Evolutionary conservation across 2,329 filamentous ascomycete species (phyloP).

Genomic region (Geoglossum cookeanum): DNA sequence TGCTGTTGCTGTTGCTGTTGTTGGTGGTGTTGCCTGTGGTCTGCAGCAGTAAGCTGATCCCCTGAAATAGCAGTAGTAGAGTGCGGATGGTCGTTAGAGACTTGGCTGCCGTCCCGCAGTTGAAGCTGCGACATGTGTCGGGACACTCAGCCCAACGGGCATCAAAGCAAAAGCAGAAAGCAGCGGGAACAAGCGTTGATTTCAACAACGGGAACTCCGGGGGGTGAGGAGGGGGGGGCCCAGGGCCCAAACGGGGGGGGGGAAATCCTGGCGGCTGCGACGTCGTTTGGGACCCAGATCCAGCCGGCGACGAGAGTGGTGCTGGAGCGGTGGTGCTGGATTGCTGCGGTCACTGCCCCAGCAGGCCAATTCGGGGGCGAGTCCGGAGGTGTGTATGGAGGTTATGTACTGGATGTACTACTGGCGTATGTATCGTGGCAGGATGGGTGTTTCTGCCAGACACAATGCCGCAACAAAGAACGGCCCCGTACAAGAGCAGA

Average conservation of each 20-base stretch:
- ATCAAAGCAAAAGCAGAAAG: background rate
- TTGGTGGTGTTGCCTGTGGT: background rate
- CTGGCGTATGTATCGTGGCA: no score
- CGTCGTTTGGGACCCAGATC: background rate
- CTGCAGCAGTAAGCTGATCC: background rate
- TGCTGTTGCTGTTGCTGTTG: no score
- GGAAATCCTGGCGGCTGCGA: background rate
- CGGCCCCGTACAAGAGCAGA: no score
- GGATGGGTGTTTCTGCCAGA: no score
- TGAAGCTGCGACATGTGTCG: slow-evolving; percentile 1
- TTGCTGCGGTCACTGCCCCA: no score
- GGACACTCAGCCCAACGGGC: background rate
- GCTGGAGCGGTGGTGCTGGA: no score
- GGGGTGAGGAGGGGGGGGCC: background rate
- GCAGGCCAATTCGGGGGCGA: no score
- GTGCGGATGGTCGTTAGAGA: background rate
- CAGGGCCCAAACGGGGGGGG: background rate
- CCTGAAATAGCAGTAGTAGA: background rate
- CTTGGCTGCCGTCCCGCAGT: background rate
- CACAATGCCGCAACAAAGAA: no score
- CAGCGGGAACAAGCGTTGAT: background rate
- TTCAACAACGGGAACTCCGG: background rate
- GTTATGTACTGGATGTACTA: no score
- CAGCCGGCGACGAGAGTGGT: background rate
- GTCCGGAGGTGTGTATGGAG: no score